phyloP scores from a whole-genome alignment of 208 protist genomes.

The Trypanosoma cruzi region DNA sequence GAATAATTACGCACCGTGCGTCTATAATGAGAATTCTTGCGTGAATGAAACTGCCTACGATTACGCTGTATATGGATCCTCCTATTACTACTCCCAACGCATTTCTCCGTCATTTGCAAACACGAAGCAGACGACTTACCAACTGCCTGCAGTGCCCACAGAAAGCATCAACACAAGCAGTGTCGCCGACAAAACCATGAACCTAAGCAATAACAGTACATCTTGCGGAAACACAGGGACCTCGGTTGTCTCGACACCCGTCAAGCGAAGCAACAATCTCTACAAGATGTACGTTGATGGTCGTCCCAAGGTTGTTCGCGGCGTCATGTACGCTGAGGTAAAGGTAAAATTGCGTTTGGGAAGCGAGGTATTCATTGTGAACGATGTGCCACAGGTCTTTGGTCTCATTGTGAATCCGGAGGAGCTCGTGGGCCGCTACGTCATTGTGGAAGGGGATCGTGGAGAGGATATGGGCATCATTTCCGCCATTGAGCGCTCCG shows the following conservation, averaged over 20 bases:
- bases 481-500: constrained; percentile 25
- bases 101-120: neutral
- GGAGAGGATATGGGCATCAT: constrained; percentile 82
- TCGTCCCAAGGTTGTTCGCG: constrained; percentile 48
- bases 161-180: constrained; percentile 20
- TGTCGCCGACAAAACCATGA: constrained; percentile 23
- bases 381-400: constrained; percentile 55
- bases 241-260: constrained; percentile 34
- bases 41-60: constrained; percentile 2
- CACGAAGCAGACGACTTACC: neutral
- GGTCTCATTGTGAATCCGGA: constrained; percentile 34
- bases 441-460: constrained; percentile 85
- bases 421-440: constrained; percentile 53
- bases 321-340: constrained; percentile 54
- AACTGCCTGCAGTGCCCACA: neutral
- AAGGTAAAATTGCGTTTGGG: constrained; percentile 52
- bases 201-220: constrained; percentile 26
- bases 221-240: constrained; percentile 27
- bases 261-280: constrained; percentile 43
- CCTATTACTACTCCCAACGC: constrained; percentile 5
- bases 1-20: constrained; percentile 1
- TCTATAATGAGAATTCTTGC: constrained; percentile 5
- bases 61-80: neutral
- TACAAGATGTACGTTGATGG: constrained; percentile 51
- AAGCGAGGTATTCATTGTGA: constrained; percentile 45